Evolutionary conservation across 2,329 filamentous ascomycete species (phyloP), one percentile per base, ranked within the genome.

Genomic region (Mycosphaerella sp.): DNA sequence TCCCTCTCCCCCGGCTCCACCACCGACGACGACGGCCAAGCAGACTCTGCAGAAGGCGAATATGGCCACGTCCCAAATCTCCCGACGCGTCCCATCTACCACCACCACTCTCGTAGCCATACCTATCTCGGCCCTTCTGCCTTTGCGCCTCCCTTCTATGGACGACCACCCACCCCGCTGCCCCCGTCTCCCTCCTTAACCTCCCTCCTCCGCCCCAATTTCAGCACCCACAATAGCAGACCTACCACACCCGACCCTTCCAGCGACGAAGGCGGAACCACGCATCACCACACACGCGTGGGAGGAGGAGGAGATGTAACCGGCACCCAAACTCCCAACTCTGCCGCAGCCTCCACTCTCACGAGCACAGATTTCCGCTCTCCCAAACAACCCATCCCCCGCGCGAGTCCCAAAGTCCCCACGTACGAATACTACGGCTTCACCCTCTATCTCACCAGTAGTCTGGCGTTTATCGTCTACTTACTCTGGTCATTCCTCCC

Each of bases 381-480:
- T 74, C 47, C 77, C 75, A 57, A 80, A 77, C 58, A 80, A 77
- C 58, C 85, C 80, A 1, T 95, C 14, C 89, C 91, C 5, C 86
- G 89, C 53, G 91, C 90, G 1, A 86, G 86, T 51, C 93, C 93
- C 1, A 90, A 93, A 69, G 91, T 98, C 2, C 93, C 93, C n/a
- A 98, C 93, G 0, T 97, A 98, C 75, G 93, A 98, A 70, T 98
- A 97, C 80, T 97, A 97, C 70, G 93, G 93, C 69, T 98, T 98
- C 73, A 92, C 95, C 51, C 81, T 98, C 47, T 97, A 98, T 74
- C 80, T 98, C 39, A 89, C 92, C 67, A 91, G 86, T 58, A 89
- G 85, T 21, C 77, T 93, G 48, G 83, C 83, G 1, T 97, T 97
- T 69, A 76, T 83, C 10, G 79, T 85, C 58, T 86, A 86, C 68